Evolutionary conservation across 1,284 basidiomycete species (phyloP).

Genomic region (Cryptococcus depauperatus): DNA sequence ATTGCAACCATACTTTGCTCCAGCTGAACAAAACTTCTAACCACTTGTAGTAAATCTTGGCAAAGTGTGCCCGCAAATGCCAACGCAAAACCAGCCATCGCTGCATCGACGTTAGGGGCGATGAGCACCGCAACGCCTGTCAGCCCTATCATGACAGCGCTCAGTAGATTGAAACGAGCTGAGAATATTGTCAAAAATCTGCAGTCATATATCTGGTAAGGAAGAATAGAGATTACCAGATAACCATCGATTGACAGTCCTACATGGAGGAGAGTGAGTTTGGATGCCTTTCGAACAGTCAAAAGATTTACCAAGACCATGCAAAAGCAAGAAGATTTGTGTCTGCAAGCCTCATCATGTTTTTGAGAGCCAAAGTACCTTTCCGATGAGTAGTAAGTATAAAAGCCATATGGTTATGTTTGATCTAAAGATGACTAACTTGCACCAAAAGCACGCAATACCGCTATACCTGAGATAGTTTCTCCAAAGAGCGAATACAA

Average conservation of each 20-base stretch:
- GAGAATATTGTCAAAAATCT: too few species aligned
- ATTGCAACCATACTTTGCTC: slow-evolving; percentile 92
- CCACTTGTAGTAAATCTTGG: slow-evolving; percentile 55
- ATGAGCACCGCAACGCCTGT: slow-evolving; percentile 63
- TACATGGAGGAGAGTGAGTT: too few species aligned
- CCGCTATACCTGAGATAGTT: slow-evolving; percentile 72
- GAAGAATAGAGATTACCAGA: slow-evolving; percentile 19
- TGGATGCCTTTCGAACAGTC: background rate
- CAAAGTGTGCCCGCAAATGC: slow-evolving; percentile 71
- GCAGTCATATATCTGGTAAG: background rate
- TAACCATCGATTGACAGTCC: slow-evolving; percentile 44
- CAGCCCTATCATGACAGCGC: slow-evolving; percentile 60
- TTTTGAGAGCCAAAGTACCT: slow-evolving; percentile 67
- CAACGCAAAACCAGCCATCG: slow-evolving; percentile 71
- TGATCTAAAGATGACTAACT: too few species aligned
- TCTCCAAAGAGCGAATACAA: slow-evolving; percentile 88
- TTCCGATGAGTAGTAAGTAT: background rate
- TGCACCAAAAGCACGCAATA: slow-evolving; percentile 73
- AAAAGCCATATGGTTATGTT: background rate
- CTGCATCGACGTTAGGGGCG: slow-evolving; percentile 62
- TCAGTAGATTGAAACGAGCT: slow-evolving; percentile 69
- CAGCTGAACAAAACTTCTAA: slow-evolving; percentile 67
- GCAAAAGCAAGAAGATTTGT: slow-evolving; percentile 70
- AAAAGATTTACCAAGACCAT: slow-evolving; percentile 73
- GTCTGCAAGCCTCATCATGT: slow-evolving; percentile 77